Conservation (phyloP, 345 rosid genomes). For the Citropsis articulata region DNA sequence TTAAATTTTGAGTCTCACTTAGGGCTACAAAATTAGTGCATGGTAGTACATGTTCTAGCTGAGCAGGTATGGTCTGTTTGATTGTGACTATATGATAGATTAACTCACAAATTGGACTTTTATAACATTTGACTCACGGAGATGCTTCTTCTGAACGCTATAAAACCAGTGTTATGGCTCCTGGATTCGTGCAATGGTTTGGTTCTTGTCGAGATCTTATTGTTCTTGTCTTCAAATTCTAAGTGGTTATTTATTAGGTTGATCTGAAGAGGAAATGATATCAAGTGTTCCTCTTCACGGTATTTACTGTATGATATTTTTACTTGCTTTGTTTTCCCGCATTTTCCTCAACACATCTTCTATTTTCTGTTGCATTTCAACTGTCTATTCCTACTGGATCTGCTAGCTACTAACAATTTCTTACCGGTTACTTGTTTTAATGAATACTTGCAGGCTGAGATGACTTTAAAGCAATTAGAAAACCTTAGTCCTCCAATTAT, state of each 20-base stretch:
- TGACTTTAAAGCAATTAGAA: conserved; percentile 89
- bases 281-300: neutral
- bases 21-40: neutral
- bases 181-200: neutral
- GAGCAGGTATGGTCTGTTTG: neutral
- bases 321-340: neutral
- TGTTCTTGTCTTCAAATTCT: neutral
- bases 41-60: neutral
- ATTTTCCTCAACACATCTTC: too few species aligned
- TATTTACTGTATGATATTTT: neutral
- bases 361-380: neutral
- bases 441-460: conserved; percentile 72
- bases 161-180: too few species aligned
- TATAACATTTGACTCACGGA: neutral
- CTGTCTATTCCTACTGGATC: neutral
- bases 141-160: neutral
- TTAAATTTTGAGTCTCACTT: neutral
- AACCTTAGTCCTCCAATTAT: conserved; percentile 86
- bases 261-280: too few species aligned
- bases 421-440: neutral
- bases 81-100: neutral
- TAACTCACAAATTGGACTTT: neutral
- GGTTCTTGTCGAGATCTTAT: neutral
- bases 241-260: neutral
- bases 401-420: neutral